Percentiles rank a stretch among this genome's conserved stretches.
These are phyloP conservation scores for Capronia epimyces DNA, from an alignment of 2,329 filamentous ascomycete genomes.

Conservation along the genomic window DNA sequence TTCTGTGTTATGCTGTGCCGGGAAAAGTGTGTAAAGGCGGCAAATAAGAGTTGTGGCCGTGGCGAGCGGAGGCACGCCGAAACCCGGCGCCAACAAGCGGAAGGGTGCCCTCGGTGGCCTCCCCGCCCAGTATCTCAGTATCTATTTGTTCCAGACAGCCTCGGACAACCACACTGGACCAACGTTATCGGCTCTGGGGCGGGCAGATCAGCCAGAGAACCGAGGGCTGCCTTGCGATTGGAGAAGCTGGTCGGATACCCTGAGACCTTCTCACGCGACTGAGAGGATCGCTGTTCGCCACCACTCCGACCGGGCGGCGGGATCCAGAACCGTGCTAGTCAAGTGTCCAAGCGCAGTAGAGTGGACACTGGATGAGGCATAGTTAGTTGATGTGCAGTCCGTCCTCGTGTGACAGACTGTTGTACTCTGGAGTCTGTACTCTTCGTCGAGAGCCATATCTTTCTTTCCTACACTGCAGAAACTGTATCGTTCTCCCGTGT, in stretches of 20 bases:
- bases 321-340: not conserved
- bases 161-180: not conserved
- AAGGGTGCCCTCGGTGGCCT: no score
- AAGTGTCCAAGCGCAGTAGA: not conserved
- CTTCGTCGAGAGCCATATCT: not conserved
- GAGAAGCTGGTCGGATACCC: not conserved
- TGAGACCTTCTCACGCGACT: not conserved
- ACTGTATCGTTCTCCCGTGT: not conserved
- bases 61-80: slow-evolving; percentile 1
- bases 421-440: not conserved
- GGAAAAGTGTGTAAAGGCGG: not conserved
- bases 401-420: not conserved
- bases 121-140: no score
- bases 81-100: slow-evolving; percentile 2
- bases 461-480: not conserved
- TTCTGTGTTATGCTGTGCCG: not conserved
- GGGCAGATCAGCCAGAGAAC: not conserved
- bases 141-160: not conserved
- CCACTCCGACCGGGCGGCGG: not conserved
- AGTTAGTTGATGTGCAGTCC: not conserved
- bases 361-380: not conserved
- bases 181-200: not conserved
- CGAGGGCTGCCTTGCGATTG: not conserved
- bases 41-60: not conserved
- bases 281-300: not conserved